These are phyloP conservation scores for Lasiodiplodia hormozganensis DNA, from an alignment of 2,329 filamentous ascomycete species.

Conservation along the genomic window DNA sequence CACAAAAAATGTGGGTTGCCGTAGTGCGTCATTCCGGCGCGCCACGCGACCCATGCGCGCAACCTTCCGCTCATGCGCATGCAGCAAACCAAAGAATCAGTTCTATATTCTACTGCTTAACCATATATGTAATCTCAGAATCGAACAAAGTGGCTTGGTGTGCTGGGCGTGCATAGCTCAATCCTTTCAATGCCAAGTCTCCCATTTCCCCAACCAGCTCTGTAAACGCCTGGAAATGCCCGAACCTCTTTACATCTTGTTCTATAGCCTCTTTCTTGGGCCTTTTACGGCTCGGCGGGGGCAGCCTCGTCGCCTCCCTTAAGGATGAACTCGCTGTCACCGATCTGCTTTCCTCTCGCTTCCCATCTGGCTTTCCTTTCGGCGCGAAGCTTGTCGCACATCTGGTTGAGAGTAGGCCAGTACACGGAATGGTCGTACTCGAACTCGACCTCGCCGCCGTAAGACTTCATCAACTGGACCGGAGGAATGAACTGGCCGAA, in stretches of 20 bases:
- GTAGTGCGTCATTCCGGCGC: constrained; percentile 27
- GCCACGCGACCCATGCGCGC: constrained; percentile 15
- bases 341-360: constrained; percentile 78
- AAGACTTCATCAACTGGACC: constrained; percentile 80
- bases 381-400: constrained; percentile 71
- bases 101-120: not conserved
- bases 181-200: not conserved
- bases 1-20: constrained; percentile 23
- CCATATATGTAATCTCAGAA: not conserved
- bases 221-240: constrained; percentile 22
- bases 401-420: constrained; percentile 82
- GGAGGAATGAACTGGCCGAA: constrained; percentile 81
- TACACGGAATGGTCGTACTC: constrained; percentile 88
- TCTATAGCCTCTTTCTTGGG: not conserved
- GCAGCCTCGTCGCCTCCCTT: constrained; percentile 64
- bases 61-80: not conserved
- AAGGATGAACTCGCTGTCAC: constrained; percentile 88
- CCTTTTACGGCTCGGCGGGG: not conserved
- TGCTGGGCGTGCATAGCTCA: not conserved
- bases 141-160: not conserved
- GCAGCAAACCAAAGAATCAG: not conserved
- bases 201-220: not conserved
- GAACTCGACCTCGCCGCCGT: constrained; percentile 83
- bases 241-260: not conserved
- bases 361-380: constrained; percentile 76